Percentiles rank a stretch among this genome's conserved stretches.
Conservation (phyloP, 768 basidiomycete genomes). For the Gyrodon lividus region DNA sequence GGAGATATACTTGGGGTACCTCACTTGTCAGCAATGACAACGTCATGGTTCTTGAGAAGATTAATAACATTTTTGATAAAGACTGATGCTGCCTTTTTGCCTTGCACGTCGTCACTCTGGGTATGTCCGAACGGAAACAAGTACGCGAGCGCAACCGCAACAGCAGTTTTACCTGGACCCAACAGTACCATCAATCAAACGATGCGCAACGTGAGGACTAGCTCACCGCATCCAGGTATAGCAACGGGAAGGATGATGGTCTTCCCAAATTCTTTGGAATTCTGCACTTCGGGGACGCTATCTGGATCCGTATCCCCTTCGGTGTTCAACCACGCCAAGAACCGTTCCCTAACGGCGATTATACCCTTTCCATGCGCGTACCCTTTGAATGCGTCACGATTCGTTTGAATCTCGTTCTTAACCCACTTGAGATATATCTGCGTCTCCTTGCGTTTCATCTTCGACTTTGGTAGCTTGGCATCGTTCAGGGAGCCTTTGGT, state of each 20-base stretch:
- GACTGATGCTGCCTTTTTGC: constrained; percentile 65
- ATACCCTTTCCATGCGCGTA: constrained; percentile 80
- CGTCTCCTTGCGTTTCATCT: constrained; percentile 77
- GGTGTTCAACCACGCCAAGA: constrained; percentile 63
- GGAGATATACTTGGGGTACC: constrained; percentile 29
- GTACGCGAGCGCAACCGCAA: constrained; percentile 73
- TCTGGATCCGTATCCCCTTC: constrained; percentile 40
- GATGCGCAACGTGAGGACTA: neutral
- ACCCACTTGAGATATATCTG: constrained; percentile 82
- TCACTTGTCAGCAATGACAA: constrained; percentile 93
- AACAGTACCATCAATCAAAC: neutral
- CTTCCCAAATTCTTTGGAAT: constrained; percentile 50
- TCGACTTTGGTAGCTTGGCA: constrained; percentile 54
- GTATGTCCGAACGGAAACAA: constrained; percentile 90
- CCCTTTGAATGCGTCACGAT: constrained; percentile 58
- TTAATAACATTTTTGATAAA: constrained; percentile 73
- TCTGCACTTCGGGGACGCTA: constrained; percentile 21
- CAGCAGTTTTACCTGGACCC: constrained; percentile 78
- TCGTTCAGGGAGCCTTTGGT: constrained; percentile 32
- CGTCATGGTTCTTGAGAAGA: constrained; percentile 59
- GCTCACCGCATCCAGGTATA: constrained; percentile 88
- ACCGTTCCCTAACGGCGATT: constrained; percentile 77
- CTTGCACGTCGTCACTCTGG: constrained; percentile 86
- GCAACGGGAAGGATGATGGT: constrained; percentile 87
- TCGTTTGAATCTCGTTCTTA: constrained; percentile 63